phyloP scores from a whole-genome alignment of 768 basidiomycete genomes.

The Mrakia gelida region DNA sequence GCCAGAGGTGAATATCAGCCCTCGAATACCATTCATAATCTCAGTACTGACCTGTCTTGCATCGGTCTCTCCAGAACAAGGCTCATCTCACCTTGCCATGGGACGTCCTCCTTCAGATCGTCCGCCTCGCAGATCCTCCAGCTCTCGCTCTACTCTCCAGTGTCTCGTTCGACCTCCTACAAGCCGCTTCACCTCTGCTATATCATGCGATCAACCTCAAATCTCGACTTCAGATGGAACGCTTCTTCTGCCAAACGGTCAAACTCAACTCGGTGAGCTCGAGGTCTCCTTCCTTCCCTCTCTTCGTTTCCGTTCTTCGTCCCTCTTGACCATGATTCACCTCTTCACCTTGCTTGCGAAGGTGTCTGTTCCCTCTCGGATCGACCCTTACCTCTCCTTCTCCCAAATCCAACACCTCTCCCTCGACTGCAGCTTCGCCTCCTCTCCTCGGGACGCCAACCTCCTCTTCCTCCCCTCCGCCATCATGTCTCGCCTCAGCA shows the following conservation, averaged over 20 bases:
- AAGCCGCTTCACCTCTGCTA: background rate
- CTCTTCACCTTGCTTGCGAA: background rate
- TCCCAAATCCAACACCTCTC: background rate
- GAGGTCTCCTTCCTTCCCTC: too few species aligned
- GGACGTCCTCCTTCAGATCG: background rate
- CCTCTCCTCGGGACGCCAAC: slow-evolving; percentile 49
- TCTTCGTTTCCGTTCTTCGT: too few species aligned
- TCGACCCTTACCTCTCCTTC: background rate
- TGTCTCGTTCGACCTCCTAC: background rate
- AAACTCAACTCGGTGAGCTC: too few species aligned
- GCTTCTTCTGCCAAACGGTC: background rate
- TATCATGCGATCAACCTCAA: background rate
- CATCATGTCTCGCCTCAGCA: slow-evolving; percentile 32
- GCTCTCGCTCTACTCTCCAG: background rate
- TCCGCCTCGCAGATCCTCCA: background rate
- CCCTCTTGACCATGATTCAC: too few species aligned
- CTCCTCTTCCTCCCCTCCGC: slow-evolving; percentile 26
- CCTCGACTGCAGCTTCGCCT: background rate
- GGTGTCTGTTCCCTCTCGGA: background rate
- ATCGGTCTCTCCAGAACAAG: too few species aligned
- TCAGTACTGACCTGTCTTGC: too few species aligned
- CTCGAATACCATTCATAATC: too few species aligned
- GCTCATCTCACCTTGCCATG: background rate
- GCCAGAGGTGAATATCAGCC: too few species aligned
- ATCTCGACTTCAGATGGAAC: background rate